Conservation (phyloP, 352 stramenopile genomes). For the Detonula confervacea region DNA sequence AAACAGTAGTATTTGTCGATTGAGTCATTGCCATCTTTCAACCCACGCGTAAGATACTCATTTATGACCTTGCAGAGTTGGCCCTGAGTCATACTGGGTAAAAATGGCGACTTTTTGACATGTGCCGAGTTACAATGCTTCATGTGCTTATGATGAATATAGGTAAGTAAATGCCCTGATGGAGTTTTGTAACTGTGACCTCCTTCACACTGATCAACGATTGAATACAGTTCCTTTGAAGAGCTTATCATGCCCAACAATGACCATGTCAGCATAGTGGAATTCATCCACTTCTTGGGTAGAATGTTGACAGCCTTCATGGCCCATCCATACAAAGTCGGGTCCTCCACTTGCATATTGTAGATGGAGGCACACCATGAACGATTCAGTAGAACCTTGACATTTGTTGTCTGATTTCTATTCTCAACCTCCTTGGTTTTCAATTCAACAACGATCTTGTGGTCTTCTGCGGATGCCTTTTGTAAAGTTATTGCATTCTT, state of each 20-base stretch:
- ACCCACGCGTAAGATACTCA: background rate
- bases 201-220: background rate
- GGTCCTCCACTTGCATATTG: background rate
- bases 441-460: background rate
- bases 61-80: background rate
- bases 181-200: background rate
- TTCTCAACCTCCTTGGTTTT: background rate
- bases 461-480: background rate
- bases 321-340: background rate
- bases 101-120: background rate
- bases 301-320: background rate
- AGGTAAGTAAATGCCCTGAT: background rate
- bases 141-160: background rate
- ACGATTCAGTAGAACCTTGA: background rate
- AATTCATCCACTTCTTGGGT: background rate
- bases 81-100: background rate
- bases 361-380: background rate
- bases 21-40: background rate
- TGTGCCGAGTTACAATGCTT: background rate
- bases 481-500: background rate
- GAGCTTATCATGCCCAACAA: background rate
- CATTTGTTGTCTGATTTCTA: background rate
- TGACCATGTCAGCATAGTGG: background rate
- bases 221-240: background rate
- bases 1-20: background rate